Percentiles rank a stretch among this genome's conserved stretches.
These are phyloP conservation scores for Leccinellum rugosiceps DNA, from an alignment of 768 basidiomycete genomes.

Conservation along the genomic window DNA sequence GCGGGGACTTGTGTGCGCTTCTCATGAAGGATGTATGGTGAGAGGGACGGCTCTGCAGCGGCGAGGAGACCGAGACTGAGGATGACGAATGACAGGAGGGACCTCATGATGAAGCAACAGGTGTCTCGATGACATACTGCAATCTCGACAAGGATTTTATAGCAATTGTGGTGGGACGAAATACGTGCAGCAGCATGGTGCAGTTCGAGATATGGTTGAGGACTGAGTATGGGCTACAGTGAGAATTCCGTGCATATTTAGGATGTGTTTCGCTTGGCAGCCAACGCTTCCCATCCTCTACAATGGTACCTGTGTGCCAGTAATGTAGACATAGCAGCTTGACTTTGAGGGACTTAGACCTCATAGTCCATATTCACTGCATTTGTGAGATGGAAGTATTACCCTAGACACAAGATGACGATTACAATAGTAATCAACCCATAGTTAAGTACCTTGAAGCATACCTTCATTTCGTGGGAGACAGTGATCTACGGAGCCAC, in stretches of 20 bases:
- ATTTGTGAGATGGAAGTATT: background rate
- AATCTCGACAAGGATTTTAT: slow-evolving; percentile 7
- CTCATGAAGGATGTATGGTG: slow-evolving; percentile 36
- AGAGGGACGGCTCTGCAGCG: slow-evolving; percentile 16
- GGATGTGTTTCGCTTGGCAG: background rate
- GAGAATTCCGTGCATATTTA: slow-evolving; percentile 4
- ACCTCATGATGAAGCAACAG: slow-evolving; percentile 10
- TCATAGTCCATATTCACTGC: too few relatives aligned
- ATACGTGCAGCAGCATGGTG: slow-evolving; percentile 8
- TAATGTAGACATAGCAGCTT: background rate
- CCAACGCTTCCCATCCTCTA: background rate
- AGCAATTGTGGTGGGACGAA: slow-evolving; percentile 7
- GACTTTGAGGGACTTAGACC: background rate
- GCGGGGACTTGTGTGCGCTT: slow-evolving; percentile 34
- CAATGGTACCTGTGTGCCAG: too few relatives aligned
- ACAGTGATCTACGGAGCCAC: background rate
- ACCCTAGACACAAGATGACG: background rate
- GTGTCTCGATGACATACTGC: background rate
- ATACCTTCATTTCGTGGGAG: background rate
- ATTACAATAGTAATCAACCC: background rate
- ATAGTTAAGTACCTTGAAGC: too few relatives aligned
- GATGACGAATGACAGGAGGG: slow-evolving; percentile 13
- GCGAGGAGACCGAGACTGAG: slow-evolving; percentile 18
- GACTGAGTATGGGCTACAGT: background rate
- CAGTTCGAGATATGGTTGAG: background rate